These are phyloP conservation scores for Trichoderma arundinaceum DNA, from an alignment of 2,329 filamentous ascomycete genomes.

Conservation along the genomic window DNA sequence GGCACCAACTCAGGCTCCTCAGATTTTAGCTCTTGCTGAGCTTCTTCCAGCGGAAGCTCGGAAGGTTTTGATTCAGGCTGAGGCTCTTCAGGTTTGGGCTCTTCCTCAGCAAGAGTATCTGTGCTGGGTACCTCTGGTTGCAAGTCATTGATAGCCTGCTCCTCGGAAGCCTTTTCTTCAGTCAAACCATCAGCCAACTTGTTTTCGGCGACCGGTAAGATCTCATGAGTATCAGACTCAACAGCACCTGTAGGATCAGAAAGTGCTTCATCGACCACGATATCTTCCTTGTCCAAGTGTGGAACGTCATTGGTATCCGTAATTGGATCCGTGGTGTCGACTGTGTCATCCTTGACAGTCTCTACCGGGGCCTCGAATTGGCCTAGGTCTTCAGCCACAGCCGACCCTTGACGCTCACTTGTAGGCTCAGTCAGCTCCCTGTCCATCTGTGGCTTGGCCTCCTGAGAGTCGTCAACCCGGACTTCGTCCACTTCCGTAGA, in stretches of 20 bases:
- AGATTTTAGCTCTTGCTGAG: neutral
- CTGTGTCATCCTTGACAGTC: neutral
- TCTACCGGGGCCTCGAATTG: slow-evolving; percentile 6
- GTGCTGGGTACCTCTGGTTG: neutral
- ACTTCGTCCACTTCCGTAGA: slow-evolving; percentile 10
- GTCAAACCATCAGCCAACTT: neutral
- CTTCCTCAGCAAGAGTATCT: slow-evolving; percentile 7
- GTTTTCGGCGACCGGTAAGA: neutral
- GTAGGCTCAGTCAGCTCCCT: neutral
- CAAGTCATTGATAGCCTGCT: neutral
- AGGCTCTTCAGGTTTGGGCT: slow-evolving; percentile 29
- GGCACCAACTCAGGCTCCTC: slow-evolving; percentile 1
- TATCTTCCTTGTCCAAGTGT: neutral
- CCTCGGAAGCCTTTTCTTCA: neutral
- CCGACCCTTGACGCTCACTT: slow-evolving; percentile 3
- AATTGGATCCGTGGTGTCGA: neutral
- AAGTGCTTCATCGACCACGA: neutral
- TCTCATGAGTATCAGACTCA: neutral
- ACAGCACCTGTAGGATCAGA: slow-evolving; percentile 9
- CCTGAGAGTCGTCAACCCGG: neutral
- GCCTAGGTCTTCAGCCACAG: slow-evolving; percentile 1
- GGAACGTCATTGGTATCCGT: neutral
- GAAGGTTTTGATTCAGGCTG: neutral
- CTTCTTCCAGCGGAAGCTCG: slow-evolving; percentile 30
- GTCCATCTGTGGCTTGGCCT: slow-evolving; percentile 12